Evolutionary conservation across 1,139 yeast genomes (phyloP), one percentile per base, ranked within the genome.

Genomic region (Pichia sp.): DNA sequence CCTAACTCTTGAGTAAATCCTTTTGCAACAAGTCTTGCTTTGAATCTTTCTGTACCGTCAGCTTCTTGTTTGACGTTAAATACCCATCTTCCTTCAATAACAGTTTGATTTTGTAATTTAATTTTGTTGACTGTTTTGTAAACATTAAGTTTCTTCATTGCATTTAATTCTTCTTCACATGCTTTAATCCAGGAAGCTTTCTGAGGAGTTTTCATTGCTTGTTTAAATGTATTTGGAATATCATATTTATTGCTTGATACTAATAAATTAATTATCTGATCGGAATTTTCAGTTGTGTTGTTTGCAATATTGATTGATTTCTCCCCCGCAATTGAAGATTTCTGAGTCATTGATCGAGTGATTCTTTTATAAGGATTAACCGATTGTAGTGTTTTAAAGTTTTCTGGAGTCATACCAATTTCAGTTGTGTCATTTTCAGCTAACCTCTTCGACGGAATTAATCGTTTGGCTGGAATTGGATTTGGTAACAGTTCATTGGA

Each of bases 21-120:
- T 38, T 38, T 38, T 2, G 40, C 40, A 20, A 47, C 51, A 12
- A 48, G 26, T 22, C 48, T 16, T 2, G 41, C 43, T 24, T 48
- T 46, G 16, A 48, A 48, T 9, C 38, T 16, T 34, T 41, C 40
- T 12, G 28, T 23, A 28, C 41, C 39, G 33, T 37, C 35, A 1
- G 25, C 9, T 25, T 39, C 47, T 25, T 37, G 31, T 22, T 43
- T 37, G 10, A 44, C 44, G 12, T n/a, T 37, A 22, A 44, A 44
- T 1, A 41, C 45, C 42, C 45, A 41, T 35, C 47, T 35, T 12
- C 45, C 45, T 32, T 36, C 16, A 22, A 40, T 34, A n/a, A 43
- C 22, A 11, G 36, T 24, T 7, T 37, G 22, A 4, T 30, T 25
- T 31, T 36, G 32, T n/a, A 41, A 23, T 2, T 23, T 16, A n/a